Conservation (phyloP, 1,139 yeast genomes). For the Diutina catenulata region DNA sequence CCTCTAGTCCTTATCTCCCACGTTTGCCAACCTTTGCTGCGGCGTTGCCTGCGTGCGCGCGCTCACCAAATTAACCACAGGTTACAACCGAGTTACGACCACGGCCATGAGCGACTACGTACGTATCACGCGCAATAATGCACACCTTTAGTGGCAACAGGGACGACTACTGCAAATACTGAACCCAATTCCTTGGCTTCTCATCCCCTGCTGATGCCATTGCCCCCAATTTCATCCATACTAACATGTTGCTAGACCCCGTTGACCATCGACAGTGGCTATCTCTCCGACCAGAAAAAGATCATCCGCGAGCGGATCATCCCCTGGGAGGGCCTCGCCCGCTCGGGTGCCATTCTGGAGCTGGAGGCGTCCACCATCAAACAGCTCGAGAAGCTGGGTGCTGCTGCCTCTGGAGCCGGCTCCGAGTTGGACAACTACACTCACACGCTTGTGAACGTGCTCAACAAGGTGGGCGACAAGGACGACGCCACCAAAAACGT, state of each 20-base stretch:
- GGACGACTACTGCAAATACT: too few relatives aligned
- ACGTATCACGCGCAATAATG: too few relatives aligned
- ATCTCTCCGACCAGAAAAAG: constrained; percentile 62
- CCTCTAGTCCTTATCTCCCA: too few relatives aligned
- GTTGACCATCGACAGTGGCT: constrained; percentile 43
- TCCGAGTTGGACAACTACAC: constrained; percentile 44
- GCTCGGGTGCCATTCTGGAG: constrained; percentile 56
- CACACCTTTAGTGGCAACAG: too few relatives aligned
- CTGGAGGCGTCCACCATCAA: constrained; percentile 60
- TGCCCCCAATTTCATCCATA: not conserved
- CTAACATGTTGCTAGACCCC: constrained; percentile 7
- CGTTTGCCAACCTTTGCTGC: too few relatives aligned
- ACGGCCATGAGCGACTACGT: too few relatives aligned
- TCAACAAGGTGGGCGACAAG: constrained; percentile 38
- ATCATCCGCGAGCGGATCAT: constrained; percentile 72
- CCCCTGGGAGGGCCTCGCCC: constrained; percentile 87
- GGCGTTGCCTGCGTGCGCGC: too few relatives aligned
- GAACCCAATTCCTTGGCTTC: too few relatives aligned
- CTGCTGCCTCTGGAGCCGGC: constrained; percentile 26
- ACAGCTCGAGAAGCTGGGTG: constrained; percentile 45
- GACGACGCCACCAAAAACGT: constrained; percentile 70
- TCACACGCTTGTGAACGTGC: constrained; percentile 40
- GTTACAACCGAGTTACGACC: too few relatives aligned
- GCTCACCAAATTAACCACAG: too few relatives aligned
- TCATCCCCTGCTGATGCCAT: too few relatives aligned